These are phyloP conservation scores for Blepharisma undulans DNA, from an alignment of 169 alveolate species.

Conservation along the genomic window DNA sequence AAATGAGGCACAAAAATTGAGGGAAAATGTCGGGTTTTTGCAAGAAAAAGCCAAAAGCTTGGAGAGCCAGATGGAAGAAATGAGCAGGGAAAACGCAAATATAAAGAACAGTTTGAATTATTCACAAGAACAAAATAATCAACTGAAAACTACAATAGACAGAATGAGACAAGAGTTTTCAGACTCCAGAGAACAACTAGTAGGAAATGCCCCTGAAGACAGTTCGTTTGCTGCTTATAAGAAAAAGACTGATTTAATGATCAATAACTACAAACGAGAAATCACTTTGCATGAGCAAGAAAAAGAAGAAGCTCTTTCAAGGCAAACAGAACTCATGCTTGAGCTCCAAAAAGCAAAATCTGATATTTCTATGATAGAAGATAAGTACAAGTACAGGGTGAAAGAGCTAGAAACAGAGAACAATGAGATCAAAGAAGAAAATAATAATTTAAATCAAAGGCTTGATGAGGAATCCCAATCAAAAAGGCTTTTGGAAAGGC, in stretches of 20 bases:
- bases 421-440: neutral
- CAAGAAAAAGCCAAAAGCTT: neutral
- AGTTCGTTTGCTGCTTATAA: neutral
- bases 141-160: neutral
- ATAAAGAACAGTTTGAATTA: neutral
- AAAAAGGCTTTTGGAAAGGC: neutral
- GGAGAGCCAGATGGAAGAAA: neutral
- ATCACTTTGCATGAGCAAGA: slow-evolving; percentile 1
- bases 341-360: slow-evolving; percentile 36
- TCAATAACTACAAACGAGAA: slow-evolving; percentile 3
- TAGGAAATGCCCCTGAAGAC: neutral
- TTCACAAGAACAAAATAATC: neutral
- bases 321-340: neutral
- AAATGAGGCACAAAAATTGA: neutral
- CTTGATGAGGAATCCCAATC: neutral
- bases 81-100: neutral
- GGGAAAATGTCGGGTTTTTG: neutral
- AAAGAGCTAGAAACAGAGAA: neutral
- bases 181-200: neutral
- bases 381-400: neutral
- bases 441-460: neutral
- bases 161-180: neutral
- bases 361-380: neutral
- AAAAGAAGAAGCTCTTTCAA: slow-evolving; percentile 34
- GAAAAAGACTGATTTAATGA: slow-evolving; percentile 18